phyloP scores from a whole-genome alignment of 306 rosid species.

The Cucurbita pepo region DNA sequence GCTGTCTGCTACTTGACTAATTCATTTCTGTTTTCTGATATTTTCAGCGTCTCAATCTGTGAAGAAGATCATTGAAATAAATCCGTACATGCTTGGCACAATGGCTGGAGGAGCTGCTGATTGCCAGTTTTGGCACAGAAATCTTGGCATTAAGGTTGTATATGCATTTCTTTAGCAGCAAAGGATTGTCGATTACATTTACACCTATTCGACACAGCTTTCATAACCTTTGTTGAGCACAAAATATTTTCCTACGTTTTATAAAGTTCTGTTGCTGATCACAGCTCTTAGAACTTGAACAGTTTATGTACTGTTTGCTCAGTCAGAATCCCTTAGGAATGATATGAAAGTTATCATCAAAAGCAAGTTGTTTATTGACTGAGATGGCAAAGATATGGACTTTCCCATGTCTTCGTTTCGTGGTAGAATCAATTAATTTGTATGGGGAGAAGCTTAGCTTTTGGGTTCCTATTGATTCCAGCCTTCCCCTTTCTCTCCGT shows the following conservation, averaged over 20 bases:
- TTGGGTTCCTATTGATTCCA: neutral
- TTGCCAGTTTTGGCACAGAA: constrained; percentile 41
- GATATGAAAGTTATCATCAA: neutral
- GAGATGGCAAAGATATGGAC: neutral
- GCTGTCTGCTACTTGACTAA: neutral
- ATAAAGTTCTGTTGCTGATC: neutral
- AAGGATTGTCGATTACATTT: neutral
- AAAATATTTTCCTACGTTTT: neutral
- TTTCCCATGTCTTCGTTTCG: neutral
- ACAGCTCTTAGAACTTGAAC: neutral
- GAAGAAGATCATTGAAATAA: constrained; percentile 41
- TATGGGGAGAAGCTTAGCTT: no score
- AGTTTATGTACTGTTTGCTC: neutral
- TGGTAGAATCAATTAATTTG: neutral
- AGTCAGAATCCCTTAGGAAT: neutral
- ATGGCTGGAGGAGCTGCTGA: constrained; percentile 50
- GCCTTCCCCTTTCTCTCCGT: neutral
- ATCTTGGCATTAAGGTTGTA: constrained; percentile 31
- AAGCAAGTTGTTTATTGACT: neutral
- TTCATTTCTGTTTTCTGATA: neutral
- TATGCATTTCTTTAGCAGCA: neutral
- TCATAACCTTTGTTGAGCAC: neutral
- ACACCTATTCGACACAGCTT: neutral
- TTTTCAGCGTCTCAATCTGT: constrained; percentile 84
- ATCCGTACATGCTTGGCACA: constrained; percentile 41